These are phyloP conservation scores for Lepidopterella palustris DNA, from an alignment of 495 filamentous ascomycete genomes.

Conservation along the genomic window DNA sequence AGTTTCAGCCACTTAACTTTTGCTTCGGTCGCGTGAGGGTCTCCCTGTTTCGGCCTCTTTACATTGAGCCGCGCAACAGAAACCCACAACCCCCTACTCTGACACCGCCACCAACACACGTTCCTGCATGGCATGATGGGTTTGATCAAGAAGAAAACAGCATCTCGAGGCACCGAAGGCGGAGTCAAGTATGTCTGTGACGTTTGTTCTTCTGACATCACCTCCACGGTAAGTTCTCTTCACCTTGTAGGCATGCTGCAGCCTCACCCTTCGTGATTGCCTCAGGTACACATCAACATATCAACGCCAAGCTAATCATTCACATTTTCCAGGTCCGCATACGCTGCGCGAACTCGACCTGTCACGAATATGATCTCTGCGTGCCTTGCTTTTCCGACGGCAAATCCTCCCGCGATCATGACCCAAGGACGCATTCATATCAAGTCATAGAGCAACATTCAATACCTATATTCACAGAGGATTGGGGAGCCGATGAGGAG, in stretches of 20 bases:
- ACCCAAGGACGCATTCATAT: conserved; percentile 76
- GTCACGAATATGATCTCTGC: conserved; percentile 94
- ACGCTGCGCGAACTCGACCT: conserved; percentile 73
- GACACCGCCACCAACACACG: not conserved
- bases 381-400: conserved; percentile 89
- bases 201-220: conserved; percentile 91
- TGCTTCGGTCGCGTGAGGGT: not conserved
- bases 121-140: conserved; percentile 55
- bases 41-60: not conserved
- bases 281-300: not conserved
- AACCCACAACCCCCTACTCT: not conserved
- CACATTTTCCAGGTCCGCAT: conserved; percentile 68
- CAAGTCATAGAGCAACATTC: conserved; percentile 97
- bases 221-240: conserved; percentile 67
- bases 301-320: conserved; percentile 21
- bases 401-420: conserved; percentile 68
- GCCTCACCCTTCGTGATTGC: not conserved
- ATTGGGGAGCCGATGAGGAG: conserved; percentile 98
- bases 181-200: conserved; percentile 95
- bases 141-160: conserved; percentile 93
- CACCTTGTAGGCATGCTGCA: not conserved
- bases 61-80: not conserved
- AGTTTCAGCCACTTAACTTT: not conserved
- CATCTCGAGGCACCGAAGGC: conserved; percentile 78
- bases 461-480: conserved; percentile 87